Conservation (phyloP, 2,329 filamentous ascomycete genomes). For the Ophiostoma sp. region DNA sequence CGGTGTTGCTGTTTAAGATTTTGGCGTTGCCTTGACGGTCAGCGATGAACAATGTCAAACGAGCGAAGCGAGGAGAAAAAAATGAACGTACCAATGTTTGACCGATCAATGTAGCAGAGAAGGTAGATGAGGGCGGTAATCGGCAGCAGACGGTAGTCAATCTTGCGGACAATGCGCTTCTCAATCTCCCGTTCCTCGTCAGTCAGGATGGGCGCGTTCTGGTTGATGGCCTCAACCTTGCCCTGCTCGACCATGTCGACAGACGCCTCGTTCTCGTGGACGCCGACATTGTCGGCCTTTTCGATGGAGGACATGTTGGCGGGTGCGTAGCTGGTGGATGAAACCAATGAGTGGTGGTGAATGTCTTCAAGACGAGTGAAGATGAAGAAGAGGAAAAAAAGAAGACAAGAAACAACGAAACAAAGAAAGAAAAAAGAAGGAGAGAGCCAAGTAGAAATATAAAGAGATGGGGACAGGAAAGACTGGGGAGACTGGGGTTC, state of each 20-base stretch:
- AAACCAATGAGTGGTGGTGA: neutral
- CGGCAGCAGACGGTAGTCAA: constrained; percentile 64
- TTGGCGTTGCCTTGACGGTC: constrained; percentile 54
- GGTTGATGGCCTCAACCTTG: constrained; percentile 7
- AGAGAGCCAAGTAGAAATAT: neutral
- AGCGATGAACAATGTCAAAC: neutral
- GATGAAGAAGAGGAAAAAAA: neutral
- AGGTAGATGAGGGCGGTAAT: constrained; percentile 64
- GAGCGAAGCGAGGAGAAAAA: neutral
- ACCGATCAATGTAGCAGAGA: constrained; percentile 66
- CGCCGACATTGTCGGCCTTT: constrained; percentile 6
- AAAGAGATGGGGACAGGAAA: constrained; percentile 1
- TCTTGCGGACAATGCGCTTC: constrained; percentile 50
- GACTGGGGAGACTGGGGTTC: neutral
- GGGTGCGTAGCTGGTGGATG: neutral
- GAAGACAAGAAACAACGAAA: neutral
- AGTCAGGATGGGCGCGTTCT: constrained; percentile 11
- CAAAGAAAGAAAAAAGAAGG: neutral
- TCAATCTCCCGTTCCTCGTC: constrained; percentile 21
- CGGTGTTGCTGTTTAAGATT: constrained; percentile 61
- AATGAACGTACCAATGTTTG: constrained; percentile 58
- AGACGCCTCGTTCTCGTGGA: neutral
- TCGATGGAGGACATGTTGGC: constrained; percentile 19
- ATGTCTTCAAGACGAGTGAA: neutral
- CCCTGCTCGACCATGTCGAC: constrained; percentile 25